Evolutionary conservation across 352 stramenopile genomes (phyloP).

Genomic region (Achlya hypogyna): DNA sequence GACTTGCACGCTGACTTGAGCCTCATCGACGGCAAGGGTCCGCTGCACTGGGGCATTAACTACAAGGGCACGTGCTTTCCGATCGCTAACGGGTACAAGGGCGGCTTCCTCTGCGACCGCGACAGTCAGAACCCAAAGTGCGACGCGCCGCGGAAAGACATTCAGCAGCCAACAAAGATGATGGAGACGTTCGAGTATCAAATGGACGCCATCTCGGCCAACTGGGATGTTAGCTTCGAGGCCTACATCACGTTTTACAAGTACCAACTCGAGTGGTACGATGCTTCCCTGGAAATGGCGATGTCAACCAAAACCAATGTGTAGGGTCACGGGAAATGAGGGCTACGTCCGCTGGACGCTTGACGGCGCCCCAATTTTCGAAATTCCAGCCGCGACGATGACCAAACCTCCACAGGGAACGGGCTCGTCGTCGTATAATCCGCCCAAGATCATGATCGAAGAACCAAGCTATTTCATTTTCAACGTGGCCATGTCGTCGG

Average conservation of each 20-base stretch:
- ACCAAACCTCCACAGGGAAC: slow-evolving; percentile 38
- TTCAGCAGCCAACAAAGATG: slow-evolving; percentile 39
- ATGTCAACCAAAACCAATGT: too few species aligned
- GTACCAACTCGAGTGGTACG: slow-evolving; percentile 58
- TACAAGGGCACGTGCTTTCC: slow-evolving; percentile 37
- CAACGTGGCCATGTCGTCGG: slow-evolving; percentile 87
- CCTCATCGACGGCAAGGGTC: slow-evolving; percentile 20
- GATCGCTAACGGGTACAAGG: slow-evolving; percentile 54
- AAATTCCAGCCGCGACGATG: slow-evolving; percentile 51
- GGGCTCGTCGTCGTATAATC: too few species aligned
- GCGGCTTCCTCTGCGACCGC: slow-evolving; percentile 49
- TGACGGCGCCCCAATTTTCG: slow-evolving; percentile 44
- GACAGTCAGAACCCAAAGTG: slow-evolving; percentile 48
- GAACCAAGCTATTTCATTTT: slow-evolving; percentile 92
- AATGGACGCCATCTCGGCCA: slow-evolving; percentile 64
- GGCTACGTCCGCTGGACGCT: slow-evolving; percentile 67
- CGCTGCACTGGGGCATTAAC: slow-evolving; percentile 41
- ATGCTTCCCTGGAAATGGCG: too few species aligned
- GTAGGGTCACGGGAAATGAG: slow-evolving; percentile 40
- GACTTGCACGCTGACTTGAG: slow-evolving; percentile 4
- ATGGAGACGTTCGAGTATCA: slow-evolving; percentile 61
- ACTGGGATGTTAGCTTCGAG: slow-evolving; percentile 52
- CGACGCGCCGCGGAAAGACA: slow-evolving; percentile 31
- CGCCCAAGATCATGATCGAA: slow-evolving; percentile 46
- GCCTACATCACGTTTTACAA: slow-evolving; percentile 49